Evolutionary conservation across 208 protist species (phyloP).

Genomic region (Trichomonas tenax): DNA sequence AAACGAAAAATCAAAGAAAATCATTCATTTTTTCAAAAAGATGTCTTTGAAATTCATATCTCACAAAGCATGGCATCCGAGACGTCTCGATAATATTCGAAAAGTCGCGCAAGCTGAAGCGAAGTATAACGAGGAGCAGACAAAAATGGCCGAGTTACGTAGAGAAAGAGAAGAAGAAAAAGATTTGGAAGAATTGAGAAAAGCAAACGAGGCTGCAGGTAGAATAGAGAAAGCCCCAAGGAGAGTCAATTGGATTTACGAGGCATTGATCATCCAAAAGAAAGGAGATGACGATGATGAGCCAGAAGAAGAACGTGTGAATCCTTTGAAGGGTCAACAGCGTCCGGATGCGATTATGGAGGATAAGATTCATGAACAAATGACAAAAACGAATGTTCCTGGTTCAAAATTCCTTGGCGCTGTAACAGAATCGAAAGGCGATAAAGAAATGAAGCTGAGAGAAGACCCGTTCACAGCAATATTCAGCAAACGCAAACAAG

Average conservation of each 20-base stretch:
- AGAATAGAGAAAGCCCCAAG: not conserved
- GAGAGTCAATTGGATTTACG: not conserved
- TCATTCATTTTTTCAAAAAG: not conserved
- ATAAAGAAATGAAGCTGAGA: not conserved
- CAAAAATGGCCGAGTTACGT: not conserved
- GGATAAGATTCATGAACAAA: not conserved
- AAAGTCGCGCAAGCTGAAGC: not conserved
- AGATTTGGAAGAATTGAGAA: not conserved
- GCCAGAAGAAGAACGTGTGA: not conserved
- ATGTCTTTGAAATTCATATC: slow-evolving; percentile 3
- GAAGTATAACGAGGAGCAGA: not conserved
- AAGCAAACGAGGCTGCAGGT: not conserved
- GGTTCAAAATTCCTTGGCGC: not conserved
- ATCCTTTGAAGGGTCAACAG: not conserved
- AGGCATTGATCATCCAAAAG: not conserved
- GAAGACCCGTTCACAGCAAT: slow-evolving; percentile 6
- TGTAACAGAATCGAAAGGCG: not conserved
- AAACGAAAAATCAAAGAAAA: too few relatives aligned
- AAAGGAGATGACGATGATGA: not conserved
- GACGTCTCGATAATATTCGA: not conserved
- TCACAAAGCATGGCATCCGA: not conserved
- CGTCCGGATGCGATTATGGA: not conserved
- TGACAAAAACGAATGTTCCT: not conserved
- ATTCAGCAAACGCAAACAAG: not conserved
- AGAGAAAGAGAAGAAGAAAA: slow-evolving; percentile 22